Base-by-base conservation (phyloP, 2,329 filamentous ascomycete genomes). In the Fusarium humuli region DNA sequence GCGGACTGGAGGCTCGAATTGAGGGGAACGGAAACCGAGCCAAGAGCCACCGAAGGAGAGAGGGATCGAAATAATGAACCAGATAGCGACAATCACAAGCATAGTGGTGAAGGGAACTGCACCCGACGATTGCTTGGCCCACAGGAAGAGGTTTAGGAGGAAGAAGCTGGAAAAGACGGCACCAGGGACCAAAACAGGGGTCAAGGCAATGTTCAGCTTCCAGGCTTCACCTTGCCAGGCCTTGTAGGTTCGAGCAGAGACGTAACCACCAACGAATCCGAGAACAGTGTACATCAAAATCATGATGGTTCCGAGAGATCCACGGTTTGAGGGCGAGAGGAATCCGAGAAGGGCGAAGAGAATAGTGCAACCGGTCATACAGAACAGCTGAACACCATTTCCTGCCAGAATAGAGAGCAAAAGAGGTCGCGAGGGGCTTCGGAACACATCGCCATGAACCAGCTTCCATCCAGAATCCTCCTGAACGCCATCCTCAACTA, bases 391-490 rank as follows among this genome's bases (percentile, higher is more conserved):
- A 13, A 93, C 94, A 66, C 96, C 96, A 77, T 97, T 98, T 62
- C 96, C 96, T 44, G 98, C 87, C 69, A 99, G 86, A 9, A 99
- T 86, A 59, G 94, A 94, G 22, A 99, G 86, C 16, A 98, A 84
- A 29, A 99, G 86, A 2, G 94, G 92, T 65, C 92, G 90, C 70
- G 91, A 89, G 6, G 96, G 96, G 13, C 91, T 90, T 60, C 96
- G 92, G 86, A 99, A 99, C 32, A 98, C 95, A 79, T 99, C 96
- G 57, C 96, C 96, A 76, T 99, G 96, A 1, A 99, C 94, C 49
- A 99, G 84, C 82, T 99, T 99, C 96, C 96, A 99, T 66, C 96
- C 96, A 12, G 94, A 98, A 80, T 99, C 96, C 77, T 99, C 96
- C 79, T 97, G 94, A 1, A 98, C 93, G 34, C 94, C 95, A 76